Evolutionary conservation across 208 protist genomes (phyloP).

Genomic region (Crithidia fasciculata): DNA sequence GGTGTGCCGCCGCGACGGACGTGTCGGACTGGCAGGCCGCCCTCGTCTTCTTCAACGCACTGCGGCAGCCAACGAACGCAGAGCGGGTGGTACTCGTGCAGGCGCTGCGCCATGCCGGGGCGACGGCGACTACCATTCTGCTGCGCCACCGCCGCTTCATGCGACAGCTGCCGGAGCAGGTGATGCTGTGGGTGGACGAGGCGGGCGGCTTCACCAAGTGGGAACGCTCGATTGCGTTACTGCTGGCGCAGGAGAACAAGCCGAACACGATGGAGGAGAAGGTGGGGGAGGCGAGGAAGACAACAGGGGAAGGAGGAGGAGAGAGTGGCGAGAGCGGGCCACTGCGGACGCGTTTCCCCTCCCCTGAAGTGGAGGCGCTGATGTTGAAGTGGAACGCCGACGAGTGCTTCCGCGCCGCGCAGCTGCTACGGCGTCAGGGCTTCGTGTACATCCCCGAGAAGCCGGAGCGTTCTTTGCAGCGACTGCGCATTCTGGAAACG

Average conservation of each 20-base stretch:
- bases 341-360: not conserved
- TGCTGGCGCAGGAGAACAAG: not conserved
- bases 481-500: constrained; percentile 1
- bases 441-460: constrained; percentile 5
- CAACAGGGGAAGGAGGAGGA: not conserved
- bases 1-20: constrained; percentile 21
- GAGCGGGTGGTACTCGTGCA: constrained; percentile 60
- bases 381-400: constrained; percentile 24
- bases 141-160: constrained; percentile 49
- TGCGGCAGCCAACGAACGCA: constrained; percentile 48
- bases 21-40: constrained; percentile 48
- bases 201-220: constrained; percentile 23
- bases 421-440: constrained; percentile 29
- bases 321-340: not conserved
- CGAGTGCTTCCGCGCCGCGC: constrained; percentile 24
- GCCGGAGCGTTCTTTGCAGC: not conserved
- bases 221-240: constrained; percentile 18
- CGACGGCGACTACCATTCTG: constrained; percentile 36
- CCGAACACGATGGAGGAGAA: not conserved
- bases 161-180: constrained; percentile 50
- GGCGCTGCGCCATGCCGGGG: constrained; percentile 35
- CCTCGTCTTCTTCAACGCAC: constrained; percentile 58
- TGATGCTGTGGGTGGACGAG: constrained; percentile 68
- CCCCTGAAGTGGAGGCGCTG: constrained; percentile 10
- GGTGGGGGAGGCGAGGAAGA: not conserved